Conservation (phyloP, 2,329 filamentous ascomycete genomes). For the Apiospora sp. region DNA sequence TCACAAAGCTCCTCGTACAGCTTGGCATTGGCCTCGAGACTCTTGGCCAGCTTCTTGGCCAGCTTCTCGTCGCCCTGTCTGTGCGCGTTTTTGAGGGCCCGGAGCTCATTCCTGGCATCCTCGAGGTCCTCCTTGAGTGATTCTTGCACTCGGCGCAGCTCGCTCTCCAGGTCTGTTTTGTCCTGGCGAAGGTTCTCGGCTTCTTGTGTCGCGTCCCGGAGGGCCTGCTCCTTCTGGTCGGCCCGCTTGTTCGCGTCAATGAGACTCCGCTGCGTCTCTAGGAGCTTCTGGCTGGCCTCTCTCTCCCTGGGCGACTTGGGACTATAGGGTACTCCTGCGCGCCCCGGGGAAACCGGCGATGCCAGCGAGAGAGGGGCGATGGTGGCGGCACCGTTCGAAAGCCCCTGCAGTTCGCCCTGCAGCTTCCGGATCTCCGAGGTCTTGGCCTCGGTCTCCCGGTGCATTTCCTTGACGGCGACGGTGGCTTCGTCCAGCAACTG, state of each 20-base stretch:
- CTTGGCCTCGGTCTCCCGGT: not conserved
- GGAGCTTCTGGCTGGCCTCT: not conserved
- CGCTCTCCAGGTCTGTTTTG: not conserved
- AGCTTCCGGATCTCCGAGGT: not conserved
- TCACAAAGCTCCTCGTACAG: conserved; percentile 24
- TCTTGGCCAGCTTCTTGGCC: not conserved
- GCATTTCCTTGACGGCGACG: not conserved
- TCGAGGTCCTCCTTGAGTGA: not conserved
- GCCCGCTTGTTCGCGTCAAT: not conserved
- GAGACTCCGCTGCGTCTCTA: not conserved
- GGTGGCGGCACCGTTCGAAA: not conserved
- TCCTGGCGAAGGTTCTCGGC: conserved; percentile 6
- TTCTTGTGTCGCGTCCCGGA: not conserved
- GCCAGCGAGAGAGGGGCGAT: not conserved
- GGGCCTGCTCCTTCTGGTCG: not conserved
- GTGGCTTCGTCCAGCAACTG: not conserved
- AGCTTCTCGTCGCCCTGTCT: not conserved
- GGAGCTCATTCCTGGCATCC: not conserved
- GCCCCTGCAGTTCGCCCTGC: not conserved
- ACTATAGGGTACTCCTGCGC: not conserved
- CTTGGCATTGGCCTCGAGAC: conserved; percentile 4
- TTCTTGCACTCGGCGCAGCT: not conserved
- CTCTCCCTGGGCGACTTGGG: not conserved
- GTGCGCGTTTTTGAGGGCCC: not conserved
- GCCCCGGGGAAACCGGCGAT: not conserved